These are phyloP conservation scores for Nigrograna mackinnonii DNA, from an alignment of 2,329 filamentous ascomycete species.

Conservation along the genomic window DNA sequence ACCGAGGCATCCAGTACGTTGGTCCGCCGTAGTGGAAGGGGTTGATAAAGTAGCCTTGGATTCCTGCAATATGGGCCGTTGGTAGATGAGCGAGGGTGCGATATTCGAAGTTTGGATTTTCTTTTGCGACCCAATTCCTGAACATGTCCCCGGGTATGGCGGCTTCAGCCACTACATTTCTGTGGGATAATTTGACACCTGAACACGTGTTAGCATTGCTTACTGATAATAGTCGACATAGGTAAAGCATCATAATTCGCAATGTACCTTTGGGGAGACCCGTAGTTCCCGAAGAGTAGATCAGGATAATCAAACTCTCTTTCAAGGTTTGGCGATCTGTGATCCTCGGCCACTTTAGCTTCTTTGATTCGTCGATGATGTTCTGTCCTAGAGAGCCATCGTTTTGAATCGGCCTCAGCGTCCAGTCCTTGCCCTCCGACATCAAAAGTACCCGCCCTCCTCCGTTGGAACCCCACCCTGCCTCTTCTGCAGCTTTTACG, in stretches of 20 bases:
- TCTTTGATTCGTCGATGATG: constrained; percentile 44
- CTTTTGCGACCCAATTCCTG: constrained; percentile 25
- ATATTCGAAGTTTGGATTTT: constrained; percentile 35
- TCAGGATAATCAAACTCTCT: constrained; percentile 47
- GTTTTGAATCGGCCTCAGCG: constrained; percentile 32
- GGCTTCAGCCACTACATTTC: constrained; percentile 47
- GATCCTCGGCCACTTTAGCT: constrained; percentile 56
- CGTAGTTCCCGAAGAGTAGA: constrained; percentile 54
- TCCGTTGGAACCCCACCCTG: constrained; percentile 40
- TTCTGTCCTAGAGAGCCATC: constrained; percentile 22
- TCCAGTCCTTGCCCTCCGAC: constrained; percentile 45
- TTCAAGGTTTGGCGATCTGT: constrained; percentile 54
- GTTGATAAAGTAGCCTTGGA: constrained; percentile 52
- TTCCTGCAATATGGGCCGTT: constrained; percentile 52
- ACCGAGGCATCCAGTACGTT: constrained; percentile 66
- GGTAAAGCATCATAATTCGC: background rate
- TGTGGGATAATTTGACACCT: constrained; percentile 48
- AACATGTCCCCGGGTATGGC: constrained; percentile 36
- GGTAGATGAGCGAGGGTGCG: constrained; percentile 52
- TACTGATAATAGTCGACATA: background rate
- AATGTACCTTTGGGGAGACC: constrained; percentile 48
- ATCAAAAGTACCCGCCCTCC: constrained; percentile 56
- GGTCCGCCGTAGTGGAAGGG: constrained; percentile 44
- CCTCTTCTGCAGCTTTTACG: constrained; percentile 53
- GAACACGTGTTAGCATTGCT: constrained; percentile 2